Evolutionary conservation across 2,329 filamentous ascomycete species (phyloP).

Genomic region (Lecanicillium sp.): DNA sequence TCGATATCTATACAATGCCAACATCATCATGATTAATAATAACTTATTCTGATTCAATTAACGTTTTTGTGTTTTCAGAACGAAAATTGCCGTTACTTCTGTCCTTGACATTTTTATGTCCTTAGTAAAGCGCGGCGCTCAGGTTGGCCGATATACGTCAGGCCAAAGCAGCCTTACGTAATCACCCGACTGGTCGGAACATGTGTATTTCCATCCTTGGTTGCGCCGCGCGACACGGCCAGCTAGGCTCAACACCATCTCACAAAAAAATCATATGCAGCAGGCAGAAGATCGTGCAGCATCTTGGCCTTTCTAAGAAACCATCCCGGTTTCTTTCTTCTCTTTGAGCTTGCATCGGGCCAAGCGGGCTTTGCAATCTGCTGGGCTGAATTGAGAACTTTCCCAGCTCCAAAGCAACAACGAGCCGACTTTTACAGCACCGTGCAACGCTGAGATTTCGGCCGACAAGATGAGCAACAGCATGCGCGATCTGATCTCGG

Average conservation of each 20-base stretch:
- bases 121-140: too few relatives aligned
- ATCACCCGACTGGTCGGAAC: constrained; percentile 4
- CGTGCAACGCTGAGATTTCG: constrained; percentile 9
- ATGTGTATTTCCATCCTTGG: constrained; percentile 10
- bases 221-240: constrained; percentile 8
- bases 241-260: constrained; percentile 1
- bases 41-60: too few relatives aligned
- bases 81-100: too few relatives aligned
- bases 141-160: too few relatives aligned
- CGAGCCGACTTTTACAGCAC: constrained; percentile 1
- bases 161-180: constrained; percentile 13
- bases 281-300: constrained; percentile 8
- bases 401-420: not conserved
- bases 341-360: not conserved
- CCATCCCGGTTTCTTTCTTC: not conserved
- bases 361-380: not conserved
- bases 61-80: too few relatives aligned
- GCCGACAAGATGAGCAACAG: constrained; percentile 47
- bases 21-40: too few relatives aligned
- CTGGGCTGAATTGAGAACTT: not conserved
- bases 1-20: too few relatives aligned
- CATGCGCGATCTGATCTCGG: constrained; percentile 72
- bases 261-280: constrained; percentile 5
- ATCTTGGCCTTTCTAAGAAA: constrained; percentile 2
- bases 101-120: too few relatives aligned